A percentile compares a stretch with the other conserved stretches of the same genome.
Evolutionary conservation across 192 early-diverging fungal species (phyloP).

Genomic region (Paraglomus occultum): DNA sequence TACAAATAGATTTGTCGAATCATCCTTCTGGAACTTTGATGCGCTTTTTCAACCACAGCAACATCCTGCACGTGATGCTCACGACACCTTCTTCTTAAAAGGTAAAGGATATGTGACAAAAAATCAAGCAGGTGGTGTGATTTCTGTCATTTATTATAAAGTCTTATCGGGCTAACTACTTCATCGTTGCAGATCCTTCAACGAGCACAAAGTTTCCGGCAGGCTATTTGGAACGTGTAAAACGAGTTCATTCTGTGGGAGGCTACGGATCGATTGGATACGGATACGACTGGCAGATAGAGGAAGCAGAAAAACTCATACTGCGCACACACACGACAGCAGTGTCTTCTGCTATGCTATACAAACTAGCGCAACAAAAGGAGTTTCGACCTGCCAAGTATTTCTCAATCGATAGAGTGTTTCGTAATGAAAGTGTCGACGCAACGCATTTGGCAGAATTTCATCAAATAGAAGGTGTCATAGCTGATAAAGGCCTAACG

Average conservation of each 20-base stretch:
- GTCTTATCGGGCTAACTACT: neutral
- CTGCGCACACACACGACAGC: slow-evolving; percentile 98
- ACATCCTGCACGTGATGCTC: slow-evolving; percentile 87
- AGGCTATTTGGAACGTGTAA: slow-evolving; percentile 91
- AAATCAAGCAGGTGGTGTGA: neutral
- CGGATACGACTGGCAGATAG: slow-evolving; percentile 87
- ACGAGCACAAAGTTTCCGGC: slow-evolving; percentile 71
- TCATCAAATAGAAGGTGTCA: slow-evolving; percentile 98
- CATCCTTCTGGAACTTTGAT: slow-evolving; percentile 99
- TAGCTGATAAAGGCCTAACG: slow-evolving; percentile 93
- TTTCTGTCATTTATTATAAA: neutral
- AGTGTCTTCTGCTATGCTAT: slow-evolving; percentile 88
- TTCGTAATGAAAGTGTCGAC: slow-evolving; percentile 97
- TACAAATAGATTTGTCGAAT: slow-evolving; percentile 94
- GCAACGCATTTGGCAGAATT: slow-evolving; percentile 99
- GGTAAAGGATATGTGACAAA: slow-evolving; percentile 33
- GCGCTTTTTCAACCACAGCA: slow-evolving; percentile 99
- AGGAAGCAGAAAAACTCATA: slow-evolving; percentile 90
- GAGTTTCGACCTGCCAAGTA: slow-evolving; percentile 94
- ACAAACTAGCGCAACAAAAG: slow-evolving; percentile 84
- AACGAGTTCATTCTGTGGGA: slow-evolving; percentile 87
- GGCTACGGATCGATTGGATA: slow-evolving; percentile 96
- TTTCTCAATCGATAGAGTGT: slow-evolving; percentile 99
- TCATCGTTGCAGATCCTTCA: slow-evolving; percentile 55
- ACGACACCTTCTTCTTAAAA: slow-evolving; percentile 80